Evolutionary conservation across 108 stramenopile species (phyloP).

Genomic region (Cyclotella cryptica): DNA sequence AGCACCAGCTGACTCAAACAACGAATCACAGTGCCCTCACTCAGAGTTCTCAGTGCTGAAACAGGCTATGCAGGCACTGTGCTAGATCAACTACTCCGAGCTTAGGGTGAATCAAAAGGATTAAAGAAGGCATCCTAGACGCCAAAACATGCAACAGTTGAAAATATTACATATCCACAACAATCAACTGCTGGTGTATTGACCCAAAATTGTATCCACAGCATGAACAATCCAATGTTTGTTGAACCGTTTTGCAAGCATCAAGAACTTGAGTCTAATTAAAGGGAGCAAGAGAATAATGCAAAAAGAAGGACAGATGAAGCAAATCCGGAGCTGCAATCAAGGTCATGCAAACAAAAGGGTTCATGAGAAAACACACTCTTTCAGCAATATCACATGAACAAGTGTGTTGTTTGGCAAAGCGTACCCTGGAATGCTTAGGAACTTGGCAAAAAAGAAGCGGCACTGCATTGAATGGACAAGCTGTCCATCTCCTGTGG

Average conservation of each 20-base stretch:
- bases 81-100: not conserved
- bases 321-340: not conserved
- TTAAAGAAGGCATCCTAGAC: conserved; percentile 6
- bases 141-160: not conserved
- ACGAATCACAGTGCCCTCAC: too few relatives aligned
- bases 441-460: not conserved
- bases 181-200: conserved; percentile 15
- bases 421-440: not conserved
- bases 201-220: conserved; percentile 6
- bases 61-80: not conserved
- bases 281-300: not conserved
- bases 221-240: not conserved
- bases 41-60: not conserved
- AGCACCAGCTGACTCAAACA: too few relatives aligned
- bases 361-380: not conserved
- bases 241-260: not conserved
- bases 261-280: not conserved
- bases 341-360: not conserved
- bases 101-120: not conserved
- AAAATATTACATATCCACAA: not conserved
- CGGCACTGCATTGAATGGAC: conserved; percentile 3
- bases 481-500: not conserved
- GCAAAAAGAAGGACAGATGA: not conserved
- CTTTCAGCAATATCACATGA: not conserved
- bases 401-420: not conserved